Base-by-base conservation (phyloP, 2,329 filamentous ascomycete genomes). In the Trichoderma guizhouense region DNA sequence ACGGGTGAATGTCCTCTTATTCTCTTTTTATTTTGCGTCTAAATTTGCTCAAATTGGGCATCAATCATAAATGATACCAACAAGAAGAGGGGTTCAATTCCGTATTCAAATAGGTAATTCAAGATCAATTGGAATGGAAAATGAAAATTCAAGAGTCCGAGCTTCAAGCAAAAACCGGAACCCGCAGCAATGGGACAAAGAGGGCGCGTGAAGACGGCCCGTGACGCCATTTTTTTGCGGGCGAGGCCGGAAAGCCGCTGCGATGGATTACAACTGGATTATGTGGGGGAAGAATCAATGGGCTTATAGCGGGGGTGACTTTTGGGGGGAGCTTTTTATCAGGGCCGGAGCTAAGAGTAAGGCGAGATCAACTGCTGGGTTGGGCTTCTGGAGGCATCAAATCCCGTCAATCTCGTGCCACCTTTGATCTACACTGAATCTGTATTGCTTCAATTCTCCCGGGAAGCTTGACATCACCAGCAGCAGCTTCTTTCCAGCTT, bases 141-240 rank as follows among this genome's bases (percentile, higher is more conserved):
- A 21, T 36, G 15, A 28, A 58, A 9, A n/a, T 11, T 60, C 57
- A 11, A 18, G 26, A 18, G 30, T n/a, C 11, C 21, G 21, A 61
- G 28, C 28, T 47, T n/a, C 15, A 43, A 43, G n/a, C n/a, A 58
- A 57, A 24, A 30, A 15, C 12, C 28, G 21, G 51, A 34, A 34
- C 51, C 51, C 21, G 34, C 43, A 24, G 21, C 26, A 9, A 39
- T 26, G 15, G 26, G 32, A 55, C n/a, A 51, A 51, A 51, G n/a
- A 51, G 43, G 43, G 43, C 43, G 43, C 43, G 43, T 51, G 43
- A 64, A 53, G 53, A 58, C 61, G 65, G 63, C 63, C 55, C 72
- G 69, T 73, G 69, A 73, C 72, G 72, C 72, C 72, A 71, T 73
- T 47, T 51, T 47, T 51, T 11, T 43, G 63, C 63, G 30, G 43